Evolutionary conservation across 1,284 basidiomycete species (phyloP).

Genomic region (Ganoderma sp.): DNA sequence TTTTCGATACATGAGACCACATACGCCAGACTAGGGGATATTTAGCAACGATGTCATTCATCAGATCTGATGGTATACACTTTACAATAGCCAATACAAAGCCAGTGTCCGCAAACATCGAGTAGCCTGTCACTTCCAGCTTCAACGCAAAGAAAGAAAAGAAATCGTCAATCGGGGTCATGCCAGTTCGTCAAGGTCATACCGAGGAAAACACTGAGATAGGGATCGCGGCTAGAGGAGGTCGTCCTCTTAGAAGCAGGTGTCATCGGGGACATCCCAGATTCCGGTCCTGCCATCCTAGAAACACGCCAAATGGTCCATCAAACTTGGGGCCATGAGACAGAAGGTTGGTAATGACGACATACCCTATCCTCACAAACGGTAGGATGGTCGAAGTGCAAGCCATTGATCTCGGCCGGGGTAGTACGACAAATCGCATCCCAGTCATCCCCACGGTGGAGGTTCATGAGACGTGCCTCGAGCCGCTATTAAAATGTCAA

Average conservation of each 20-base stretch:
- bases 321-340: neutral
- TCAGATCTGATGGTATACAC: neutral
- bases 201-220: neutral
- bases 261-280: conserved; percentile 20
- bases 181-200: neutral
- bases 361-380: conserved; percentile 29
- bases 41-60: no score
- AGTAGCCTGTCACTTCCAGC: neutral
- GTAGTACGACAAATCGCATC: conserved; percentile 28
- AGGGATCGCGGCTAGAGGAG: neutral
- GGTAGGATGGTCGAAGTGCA: conserved; percentile 20
- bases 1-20: neutral
- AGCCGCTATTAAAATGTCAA: conserved; percentile 13
- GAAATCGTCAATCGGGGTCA: neutral
- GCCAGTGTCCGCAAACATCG: neutral
- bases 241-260: conserved; percentile 2
- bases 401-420: conserved; percentile 22
- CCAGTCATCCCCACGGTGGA: conserved; percentile 22
- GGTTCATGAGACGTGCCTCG: conserved; percentile 22
- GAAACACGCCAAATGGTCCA: neutral
- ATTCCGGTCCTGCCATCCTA: conserved; percentile 31
- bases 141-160: neutral
- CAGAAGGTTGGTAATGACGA: neutral
- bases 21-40: no score
- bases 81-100: neutral